These are phyloP conservation scores for Phytopythium litorale DNA, from an alignment of 352 stramenopile genomes.

Conservation along the genomic window DNA sequence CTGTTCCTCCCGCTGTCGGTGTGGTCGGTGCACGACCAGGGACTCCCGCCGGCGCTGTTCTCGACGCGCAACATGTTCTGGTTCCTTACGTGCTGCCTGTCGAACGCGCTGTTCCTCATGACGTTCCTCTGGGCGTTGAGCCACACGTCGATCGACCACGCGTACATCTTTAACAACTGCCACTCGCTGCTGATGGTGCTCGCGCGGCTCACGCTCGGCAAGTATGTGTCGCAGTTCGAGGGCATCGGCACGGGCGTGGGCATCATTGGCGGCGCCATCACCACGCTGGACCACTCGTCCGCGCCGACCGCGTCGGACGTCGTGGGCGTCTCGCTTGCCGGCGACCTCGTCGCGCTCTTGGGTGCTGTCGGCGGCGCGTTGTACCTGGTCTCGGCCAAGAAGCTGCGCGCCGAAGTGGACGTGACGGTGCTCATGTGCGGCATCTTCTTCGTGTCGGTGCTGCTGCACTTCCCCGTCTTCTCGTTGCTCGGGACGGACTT, in stretches of 20 bases:
- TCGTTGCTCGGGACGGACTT: constrained; percentile 59
- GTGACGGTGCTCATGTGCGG: constrained; percentile 57
- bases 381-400: constrained; percentile 74
- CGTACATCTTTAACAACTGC: constrained; percentile 88
- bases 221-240: constrained; percentile 72
- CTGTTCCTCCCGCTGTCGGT: constrained; percentile 62
- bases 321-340: constrained; percentile 43
- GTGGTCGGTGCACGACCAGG: constrained; percentile 48
- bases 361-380: constrained; percentile 68
- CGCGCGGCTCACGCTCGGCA: constrained; percentile 45
- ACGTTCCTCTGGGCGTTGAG: constrained; percentile 77
- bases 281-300: constrained; percentile 57
- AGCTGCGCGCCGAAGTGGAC: constrained; percentile 62
- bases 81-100: constrained; percentile 60
- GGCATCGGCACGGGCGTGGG: constrained; percentile 69
- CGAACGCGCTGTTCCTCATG: constrained; percentile 76
- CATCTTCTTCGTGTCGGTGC: constrained; percentile 61
- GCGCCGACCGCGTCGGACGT: constrained; percentile 17
- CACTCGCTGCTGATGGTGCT: constrained; percentile 82
- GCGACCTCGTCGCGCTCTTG: constrained; percentile 72
- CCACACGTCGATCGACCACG: constrained; percentile 77
- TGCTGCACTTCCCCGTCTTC: constrained; percentile 70
- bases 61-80: constrained; percentile 60
- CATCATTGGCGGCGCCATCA: constrained; percentile 72
- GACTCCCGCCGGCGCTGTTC: constrained; percentile 35